Base-by-base conservation (phyloP, 106 monocot genomes). In the Hemerocallis citrina region DNA sequence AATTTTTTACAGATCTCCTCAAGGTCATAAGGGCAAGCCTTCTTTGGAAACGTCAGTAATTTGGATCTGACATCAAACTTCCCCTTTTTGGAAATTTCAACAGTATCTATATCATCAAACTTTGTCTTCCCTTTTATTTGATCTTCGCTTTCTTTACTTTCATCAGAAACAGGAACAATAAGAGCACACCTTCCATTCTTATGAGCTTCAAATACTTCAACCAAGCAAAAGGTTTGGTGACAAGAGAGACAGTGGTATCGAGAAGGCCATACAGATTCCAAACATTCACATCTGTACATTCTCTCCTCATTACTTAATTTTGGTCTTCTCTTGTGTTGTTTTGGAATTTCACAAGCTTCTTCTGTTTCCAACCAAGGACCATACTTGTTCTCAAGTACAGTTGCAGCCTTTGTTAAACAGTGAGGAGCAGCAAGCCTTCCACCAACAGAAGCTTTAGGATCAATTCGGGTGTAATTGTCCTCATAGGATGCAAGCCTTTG, bases 211-310 rank as follows among this genome's bases (percentile, higher is more conserved):
- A 85, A 69, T 54, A 88, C 88, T 11, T 37, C 12, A n/a, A 39
- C n/a, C 14, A 72, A 57, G 21, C 19, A 64, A 62, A 88, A 88
- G 17, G 98, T 85, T 29, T 80, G 77, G 52, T 98, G 98, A 38
- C 98, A 98, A 8, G 74, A 75, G 19, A 80, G 69, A 63, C 98
- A 98, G 28, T 98, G 98, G 57, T 72, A 66, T 43, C 88, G 57
- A 68, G 91, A 92, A 77, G 81, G 74, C 92, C 91, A 98, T 30
- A 98, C 59, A 65, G 84, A 85, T 57, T 98, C 98, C 30, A 98
- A 72, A 68, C 98, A 98, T 33, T 88, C 85, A 62, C 98, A 98
- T 44, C 98, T 81, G 57, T 81, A 82, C 69, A 88, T 69, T 84
- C 69, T 96, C 42, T 68, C 76, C 28, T 84, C 91, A 55, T 59